A percentile compares a stretch with the other conserved stretches of the same genome.
These are phyloP conservation scores for Antitrichia curtipendula DNA, from an alignment of 225 moss, liverwort and hornwort genomes.

Conservation along the genomic window DNA sequence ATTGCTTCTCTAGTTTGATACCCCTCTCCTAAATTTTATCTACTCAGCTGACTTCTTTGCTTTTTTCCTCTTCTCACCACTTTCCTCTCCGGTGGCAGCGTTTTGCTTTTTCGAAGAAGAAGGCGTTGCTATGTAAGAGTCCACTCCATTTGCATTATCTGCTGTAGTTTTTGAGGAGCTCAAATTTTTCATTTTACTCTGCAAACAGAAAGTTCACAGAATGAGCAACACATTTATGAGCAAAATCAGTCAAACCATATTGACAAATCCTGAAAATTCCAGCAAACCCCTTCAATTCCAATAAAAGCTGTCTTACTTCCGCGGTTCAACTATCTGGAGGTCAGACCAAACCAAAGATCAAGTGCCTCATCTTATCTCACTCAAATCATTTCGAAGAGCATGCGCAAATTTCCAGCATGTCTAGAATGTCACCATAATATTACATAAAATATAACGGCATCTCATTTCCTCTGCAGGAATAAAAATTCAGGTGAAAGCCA, in stretches of 20 bases:
- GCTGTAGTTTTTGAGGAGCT: neutral
- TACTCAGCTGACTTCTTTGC: constrained; percentile 14
- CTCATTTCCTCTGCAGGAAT: neutral
- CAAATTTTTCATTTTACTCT: constrained; percentile 60
- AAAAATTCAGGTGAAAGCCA: neutral
- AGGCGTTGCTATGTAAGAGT: constrained; percentile 48
- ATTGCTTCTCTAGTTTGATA: neutral
- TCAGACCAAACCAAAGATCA: neutral
- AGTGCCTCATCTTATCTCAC: neutral
- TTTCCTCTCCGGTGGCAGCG: neutral
- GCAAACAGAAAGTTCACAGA: constrained; percentile 2
- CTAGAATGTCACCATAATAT: neutral
- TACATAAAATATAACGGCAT: neutral
- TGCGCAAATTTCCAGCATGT: neutral
- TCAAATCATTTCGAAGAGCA: neutral
- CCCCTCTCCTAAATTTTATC: neutral
- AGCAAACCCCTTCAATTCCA: neutral
- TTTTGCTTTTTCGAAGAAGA: constrained; percentile 22
- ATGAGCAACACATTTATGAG: neutral
- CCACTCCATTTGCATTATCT: constrained; percentile 26
- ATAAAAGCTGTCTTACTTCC: neutral
- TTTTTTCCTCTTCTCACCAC: constrained; percentile 22
- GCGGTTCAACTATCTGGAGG: neutral
- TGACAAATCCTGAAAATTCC: neutral
- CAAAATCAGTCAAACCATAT: neutral